Percentiles rank a stretch among this genome's conserved stretches.
These are phyloP conservation scores for Casuarina equisetifolia DNA, from an alignment of 306 rosid genomes.

Conservation along the genomic window DNA sequence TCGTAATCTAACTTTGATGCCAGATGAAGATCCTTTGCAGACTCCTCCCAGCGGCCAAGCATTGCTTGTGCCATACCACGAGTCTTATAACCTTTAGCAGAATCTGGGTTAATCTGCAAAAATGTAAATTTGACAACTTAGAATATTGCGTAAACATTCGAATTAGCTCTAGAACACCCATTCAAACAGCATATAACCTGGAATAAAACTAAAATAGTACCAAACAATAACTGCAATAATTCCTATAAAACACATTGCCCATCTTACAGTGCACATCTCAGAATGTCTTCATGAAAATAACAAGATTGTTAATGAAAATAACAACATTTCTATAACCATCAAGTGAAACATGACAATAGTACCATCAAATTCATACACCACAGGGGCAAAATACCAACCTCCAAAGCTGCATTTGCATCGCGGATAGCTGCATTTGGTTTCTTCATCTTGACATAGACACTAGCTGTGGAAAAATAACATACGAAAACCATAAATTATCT, in stretches of 20 bases:
- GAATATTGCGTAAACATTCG: neutral
- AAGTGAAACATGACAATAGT: conserved; percentile 10
- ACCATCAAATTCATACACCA: neutral
- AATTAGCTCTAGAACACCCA: neutral
- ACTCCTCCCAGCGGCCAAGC: conserved; percentile 90
- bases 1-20: conserved; percentile 81
- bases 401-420: conserved; percentile 85
- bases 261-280: neutral
- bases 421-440: conserved; percentile 90
- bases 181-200: neutral
- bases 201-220: neutral
- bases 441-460: conserved; percentile 86
- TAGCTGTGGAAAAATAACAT: conserved; percentile 48
- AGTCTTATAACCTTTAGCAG: conserved; percentile 90
- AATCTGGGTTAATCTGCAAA: conserved; percentile 83
- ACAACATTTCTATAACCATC: neutral
- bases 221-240: neutral
- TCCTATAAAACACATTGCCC: neutral
- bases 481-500: neutral
- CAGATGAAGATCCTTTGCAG: conserved; percentile 89
- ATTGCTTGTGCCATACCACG: conserved; percentile 79
- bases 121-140: neutral
- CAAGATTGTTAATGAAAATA: neutral
- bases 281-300: neutral
- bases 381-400: conserved; percentile 44